Base-by-base conservation (phyloP, 352 stramenopile genomes). In the Pythium brachiatum region DNA sequence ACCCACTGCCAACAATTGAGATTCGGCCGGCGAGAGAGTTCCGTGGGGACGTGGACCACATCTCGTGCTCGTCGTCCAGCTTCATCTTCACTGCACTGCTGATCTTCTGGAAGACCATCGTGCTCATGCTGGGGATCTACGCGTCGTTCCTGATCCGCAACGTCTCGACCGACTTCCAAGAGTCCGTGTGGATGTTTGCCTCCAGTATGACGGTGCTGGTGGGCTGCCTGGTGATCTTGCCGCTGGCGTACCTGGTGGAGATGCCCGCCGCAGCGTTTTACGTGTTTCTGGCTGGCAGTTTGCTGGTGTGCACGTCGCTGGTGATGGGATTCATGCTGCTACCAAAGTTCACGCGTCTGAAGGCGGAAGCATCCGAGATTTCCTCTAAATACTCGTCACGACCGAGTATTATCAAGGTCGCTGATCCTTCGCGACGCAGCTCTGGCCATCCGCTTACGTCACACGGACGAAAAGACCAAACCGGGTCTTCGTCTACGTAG, bases 141-240 rank as follows among this genome's bases (percentile, higher is more conserved):
- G 13, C 55, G 12, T 71, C 57, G 7, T 71, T 71, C 27, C 46
- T 71, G 15, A 65, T 71, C 16, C 64, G 57, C 58, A 44, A 79
- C 20, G 64, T 78, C 16, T 78, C 72, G 39, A 53, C 34, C 11
- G 76, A 85, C 48, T 85, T 85, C 20, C 76, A 83, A 54, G 76
- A 75, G n/a, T 74, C 74, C 11, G 53, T 74, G 1, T 78, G 68
- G 64, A 82, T 79, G 18, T 75, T 79, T 31, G 59, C 60, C 0
- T 66, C 68, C 11, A 46, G 53, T 7, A 18, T 66, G 7, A 43
- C 69, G 0, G 65, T 79, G 11, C 32, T 76, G 3, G 36, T 74
- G 4, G 62, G 41, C 16, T 57, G 57, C 20, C 9, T 79, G 2
- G 43, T 79, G 18, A 31, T 76, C 15, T 23, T 74, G 13, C 60